Percentiles rank a stretch among this genome's conserved stretches.
Evolutionary conservation across 441 rosid genomes (phyloP).

Genomic region (Syzygium malaccense): DNA sequence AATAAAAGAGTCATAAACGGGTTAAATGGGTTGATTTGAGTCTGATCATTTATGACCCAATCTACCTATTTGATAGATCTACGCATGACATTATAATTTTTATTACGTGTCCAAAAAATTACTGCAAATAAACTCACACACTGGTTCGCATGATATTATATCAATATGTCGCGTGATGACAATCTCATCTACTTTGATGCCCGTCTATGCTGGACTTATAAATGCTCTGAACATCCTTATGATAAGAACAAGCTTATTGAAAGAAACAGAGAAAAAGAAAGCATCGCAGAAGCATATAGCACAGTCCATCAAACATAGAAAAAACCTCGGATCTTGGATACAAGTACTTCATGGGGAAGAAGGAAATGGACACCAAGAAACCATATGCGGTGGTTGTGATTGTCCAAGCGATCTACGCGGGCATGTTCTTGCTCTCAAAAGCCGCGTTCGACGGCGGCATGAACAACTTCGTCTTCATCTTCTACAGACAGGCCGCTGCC

Average conservation of each 20-base stretch:
- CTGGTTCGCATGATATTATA: not conserved
- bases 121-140: not conserved
- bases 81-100: too few relatives aligned
- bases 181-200: not conserved
- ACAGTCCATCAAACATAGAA: constrained; percentile 5
- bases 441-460: constrained; percentile 76
- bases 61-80: too few relatives aligned
- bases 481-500: constrained; percentile 80
- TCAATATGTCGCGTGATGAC: not conserved
- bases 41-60: too few relatives aligned
- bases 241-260: not conserved
- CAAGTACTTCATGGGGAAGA: constrained; percentile 16
- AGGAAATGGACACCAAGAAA: constrained; percentile 21
- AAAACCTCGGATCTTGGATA: not conserved
- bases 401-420: constrained; percentile 61
- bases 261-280: not conserved
- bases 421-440: constrained; percentile 87
- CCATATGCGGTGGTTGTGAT: constrained; percentile 43
- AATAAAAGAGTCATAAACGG: too few relatives aligned
- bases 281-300: not conserved
- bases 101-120: too few relatives aligned
- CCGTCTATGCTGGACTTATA: not conserved
- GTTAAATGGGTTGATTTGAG: too few relatives aligned
- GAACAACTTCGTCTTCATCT: constrained; percentile 77
- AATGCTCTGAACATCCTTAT: not conserved